A percentile compares a stretch with the other conserved stretches of the same genome.
Evolutionary conservation across 202 grass and related monocot genomes (phyloP).

Genomic region (Carex arenaria): DNA sequence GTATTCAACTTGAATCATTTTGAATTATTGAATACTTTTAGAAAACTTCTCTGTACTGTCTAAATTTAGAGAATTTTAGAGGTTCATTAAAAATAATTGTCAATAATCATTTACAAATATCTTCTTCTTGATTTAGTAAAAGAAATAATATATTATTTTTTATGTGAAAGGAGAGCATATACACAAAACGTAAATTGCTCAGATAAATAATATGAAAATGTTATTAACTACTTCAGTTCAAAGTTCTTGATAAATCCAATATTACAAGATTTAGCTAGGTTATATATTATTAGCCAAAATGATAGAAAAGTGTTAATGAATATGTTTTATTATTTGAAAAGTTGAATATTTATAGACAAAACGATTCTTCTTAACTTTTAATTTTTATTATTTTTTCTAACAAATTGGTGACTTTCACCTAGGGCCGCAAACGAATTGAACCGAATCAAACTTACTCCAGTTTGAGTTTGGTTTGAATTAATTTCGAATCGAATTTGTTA

Average conservation of each 20-base stretch:
- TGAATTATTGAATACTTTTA: background rate
- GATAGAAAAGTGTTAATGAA: background rate
- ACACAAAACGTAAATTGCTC: background rate
- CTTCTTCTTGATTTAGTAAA: background rate
- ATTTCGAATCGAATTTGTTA: too few species aligned
- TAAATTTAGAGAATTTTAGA: background rate
- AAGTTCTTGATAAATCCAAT: background rate
- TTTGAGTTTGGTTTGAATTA: too few species aligned
- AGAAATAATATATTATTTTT: background rate
- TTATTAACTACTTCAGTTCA: background rate
- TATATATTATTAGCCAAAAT: background rate
- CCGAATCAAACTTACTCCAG: too few species aligned
- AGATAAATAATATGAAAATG: background rate
- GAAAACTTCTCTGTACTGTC: background rate
- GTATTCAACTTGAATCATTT: too few species aligned
- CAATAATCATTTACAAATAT: background rate
- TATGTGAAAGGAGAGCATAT: background rate
- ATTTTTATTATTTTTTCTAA: too few species aligned
- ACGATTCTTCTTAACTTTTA: too few species aligned
- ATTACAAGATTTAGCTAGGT: background rate
- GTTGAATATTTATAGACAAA: too few species aligned
- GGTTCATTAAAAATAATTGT: background rate
- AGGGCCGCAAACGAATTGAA: too few species aligned
- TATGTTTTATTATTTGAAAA: too few species aligned
- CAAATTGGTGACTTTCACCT: too few species aligned